Base-by-base conservation (phyloP, 495 filamentous ascomycete genomes). In the Tetracladium setigerum region DNA sequence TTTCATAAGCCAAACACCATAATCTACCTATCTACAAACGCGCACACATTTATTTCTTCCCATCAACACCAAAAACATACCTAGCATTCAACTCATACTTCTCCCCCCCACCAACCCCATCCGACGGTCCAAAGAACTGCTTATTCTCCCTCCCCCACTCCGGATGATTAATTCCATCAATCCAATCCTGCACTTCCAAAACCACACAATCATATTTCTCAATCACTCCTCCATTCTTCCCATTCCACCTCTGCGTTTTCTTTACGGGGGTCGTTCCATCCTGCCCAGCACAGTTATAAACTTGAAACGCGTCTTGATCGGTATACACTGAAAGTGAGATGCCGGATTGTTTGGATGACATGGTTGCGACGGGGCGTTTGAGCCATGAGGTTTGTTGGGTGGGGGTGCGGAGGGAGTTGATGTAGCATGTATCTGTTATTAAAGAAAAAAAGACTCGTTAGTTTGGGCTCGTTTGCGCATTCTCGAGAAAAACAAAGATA, bases 151-250 rank as follows among this genome's bases (percentile, higher is more conserved):
- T 74, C 11, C 78, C 81, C 86, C 86, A 91, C 61, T 85, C 68
- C 7, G 85, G 86, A 47, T 89, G 68, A 62, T 89, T 89, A 65
- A 91, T 86, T 17, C 69, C 84, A 57, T 88, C 86, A 56, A 91
- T 89, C 78, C 80, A 91, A 58, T 82, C 76, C 67, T 81, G 65
- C 18, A 79, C 75, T 54, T 79, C 77, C 54, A 89, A 70, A 19
- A 88, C 84, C 40, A 87, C 40, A 58, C 84, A 91, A 19, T 84
- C 84, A 58, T 83, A 83, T 65, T 87, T 66, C 41, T 81, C 68
- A 40, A 79, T 73, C 16, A 66, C 72, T 49, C 69, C 66, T 9
- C 59, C 50, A 4, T 46, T 19, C 37, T 68, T 55, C 54, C 63
- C 60, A 46, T 51, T 45, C 8, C 70, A 41, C 7, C 86, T 84